Evolutionary conservation across 1,284 basidiomycete genomes (phyloP), one percentile per base, ranked within the genome.

Genomic region (Irpex sp.): DNA sequence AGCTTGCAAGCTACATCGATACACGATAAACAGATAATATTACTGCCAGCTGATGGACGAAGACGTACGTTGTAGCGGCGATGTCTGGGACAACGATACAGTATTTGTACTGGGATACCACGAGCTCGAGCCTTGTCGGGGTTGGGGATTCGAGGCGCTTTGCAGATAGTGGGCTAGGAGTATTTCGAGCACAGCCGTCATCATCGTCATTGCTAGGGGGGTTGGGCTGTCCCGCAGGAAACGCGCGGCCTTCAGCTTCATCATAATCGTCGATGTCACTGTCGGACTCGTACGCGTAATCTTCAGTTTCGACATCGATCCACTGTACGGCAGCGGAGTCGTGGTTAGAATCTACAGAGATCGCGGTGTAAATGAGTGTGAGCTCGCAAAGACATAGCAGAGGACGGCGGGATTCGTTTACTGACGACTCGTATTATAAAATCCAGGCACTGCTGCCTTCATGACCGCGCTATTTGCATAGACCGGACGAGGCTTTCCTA

Each of bases 401-500:
- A 49, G 13, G 39, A 21, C 21, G 31, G 31, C 31, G 31, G 5
- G 31, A 6, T n/a, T 11, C 26, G 47, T 21, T n/a, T 26, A 67
- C 65, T 26, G 59, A 69, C 68, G 62, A 5, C 31, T 2, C 31
- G 31, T 31, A 31, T 33, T 36, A 9, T 31, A 43, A 53, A 68
- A 68, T 33, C 66, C 51, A 31, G 65, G 57, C 1, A 57, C 61
- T 15, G 59, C 61, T 11, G 51, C 60, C 26, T 62, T 62, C 50
- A 71, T 39, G 3, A 67, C 57, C 5, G n/a, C 43, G 55, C 68
- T 68, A 49, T 67, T 71, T 1, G 65, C 68, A 49, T 66, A 69
- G 5, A 69, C 55, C 0, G 61, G 7, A 2, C 56, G 57, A 7
- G 65, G 65, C 5, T 51, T 63, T 13, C 63, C 63, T 3, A 69